Evolutionary conservation across 163 green algal genomes (phyloP).

Genomic region (Prototheca cutis): DNA sequence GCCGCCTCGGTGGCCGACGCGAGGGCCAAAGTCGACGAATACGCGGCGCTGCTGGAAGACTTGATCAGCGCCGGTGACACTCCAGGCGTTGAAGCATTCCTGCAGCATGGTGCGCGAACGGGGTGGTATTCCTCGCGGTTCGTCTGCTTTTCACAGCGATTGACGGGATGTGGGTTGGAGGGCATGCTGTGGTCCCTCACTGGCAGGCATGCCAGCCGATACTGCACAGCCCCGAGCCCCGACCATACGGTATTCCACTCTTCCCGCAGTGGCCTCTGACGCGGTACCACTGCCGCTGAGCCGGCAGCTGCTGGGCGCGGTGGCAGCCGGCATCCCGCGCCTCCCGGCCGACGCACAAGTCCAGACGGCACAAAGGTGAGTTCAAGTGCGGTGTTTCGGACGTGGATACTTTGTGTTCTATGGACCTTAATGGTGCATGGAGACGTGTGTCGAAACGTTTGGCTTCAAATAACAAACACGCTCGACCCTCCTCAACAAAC

Average conservation of each 20-base stretch:
- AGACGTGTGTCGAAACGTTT: neutral
- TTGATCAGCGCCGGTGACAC: too few species aligned
- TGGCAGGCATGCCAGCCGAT: neutral
- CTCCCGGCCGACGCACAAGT: conserved; percentile 50
- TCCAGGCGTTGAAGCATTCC: too few species aligned
- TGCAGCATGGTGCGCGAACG: conserved; percentile 70
- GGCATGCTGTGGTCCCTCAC: too few species aligned
- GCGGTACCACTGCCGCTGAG: conserved; percentile 75
- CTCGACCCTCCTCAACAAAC: neutral
- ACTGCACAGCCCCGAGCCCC: too few species aligned
- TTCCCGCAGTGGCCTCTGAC: conserved; percentile 63
- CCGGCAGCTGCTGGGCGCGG: conserved; percentile 56
- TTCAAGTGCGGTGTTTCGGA: too few species aligned
- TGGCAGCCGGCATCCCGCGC: conserved; percentile 48
- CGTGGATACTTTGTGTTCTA: too few species aligned
- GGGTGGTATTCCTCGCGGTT: too few species aligned
- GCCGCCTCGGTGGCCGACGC: neutral
- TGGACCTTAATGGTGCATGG: too few species aligned
- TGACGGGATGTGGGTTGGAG: neutral
- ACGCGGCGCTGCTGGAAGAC: conserved; percentile 36
- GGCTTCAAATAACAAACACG: neutral
- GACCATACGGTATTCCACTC: neutral
- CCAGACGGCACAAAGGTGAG: too few species aligned
- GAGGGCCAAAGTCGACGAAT: conserved; percentile 55
- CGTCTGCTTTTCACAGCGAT: too few species aligned